These are phyloP conservation scores for Pilasporangium apinafurcum DNA, from an alignment of 352 stramenopile genomes.

Conservation along the genomic window DNA sequence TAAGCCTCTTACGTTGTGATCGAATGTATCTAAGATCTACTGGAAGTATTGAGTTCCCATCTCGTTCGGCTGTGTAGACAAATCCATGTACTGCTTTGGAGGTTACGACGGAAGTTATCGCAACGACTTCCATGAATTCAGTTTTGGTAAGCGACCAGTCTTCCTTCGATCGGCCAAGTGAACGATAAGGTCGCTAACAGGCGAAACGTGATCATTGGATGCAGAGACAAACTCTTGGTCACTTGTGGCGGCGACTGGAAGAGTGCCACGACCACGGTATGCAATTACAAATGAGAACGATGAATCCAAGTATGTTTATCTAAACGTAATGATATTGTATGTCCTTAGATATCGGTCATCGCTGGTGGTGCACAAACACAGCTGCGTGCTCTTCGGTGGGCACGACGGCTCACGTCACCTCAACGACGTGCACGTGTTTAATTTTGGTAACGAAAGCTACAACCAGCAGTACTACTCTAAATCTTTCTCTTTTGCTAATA, in stretches of 20 bases:
- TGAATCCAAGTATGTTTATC: too few relatives aligned
- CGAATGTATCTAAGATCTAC: background rate
- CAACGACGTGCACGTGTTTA: constrained; percentile 96
- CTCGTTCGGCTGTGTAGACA: constrained; percentile 23
- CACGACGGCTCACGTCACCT: constrained; percentile 97
- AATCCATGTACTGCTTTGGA: constrained; percentile 88
- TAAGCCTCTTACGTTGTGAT: constrained; percentile 10
- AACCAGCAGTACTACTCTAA: background rate
- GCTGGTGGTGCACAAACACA: constrained; percentile 90
- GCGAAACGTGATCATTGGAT: too few relatives aligned
- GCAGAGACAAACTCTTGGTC: constrained; percentile 85
- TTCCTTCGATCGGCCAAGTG: constrained; percentile 2
- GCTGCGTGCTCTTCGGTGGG: constrained; percentile 94
- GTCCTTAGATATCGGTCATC: constrained; percentile 77
- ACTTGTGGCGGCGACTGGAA: constrained; percentile 66
- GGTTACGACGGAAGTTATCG: constrained; percentile 94
- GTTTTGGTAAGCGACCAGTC: constrained; percentile 64
- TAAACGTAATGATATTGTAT: too few relatives aligned
- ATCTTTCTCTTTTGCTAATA: background rate
- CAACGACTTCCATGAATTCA: constrained; percentile 97
- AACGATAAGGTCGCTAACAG: too few relatives aligned
- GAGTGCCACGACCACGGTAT: constrained; percentile 62
- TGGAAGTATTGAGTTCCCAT: background rate
- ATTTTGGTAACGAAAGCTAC: constrained; percentile 73
- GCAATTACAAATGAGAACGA: too few relatives aligned